These are phyloP conservation scores for Xylaria sp. DNA, from an alignment of 495 filamentous ascomycete species.

Conservation along the genomic window DNA sequence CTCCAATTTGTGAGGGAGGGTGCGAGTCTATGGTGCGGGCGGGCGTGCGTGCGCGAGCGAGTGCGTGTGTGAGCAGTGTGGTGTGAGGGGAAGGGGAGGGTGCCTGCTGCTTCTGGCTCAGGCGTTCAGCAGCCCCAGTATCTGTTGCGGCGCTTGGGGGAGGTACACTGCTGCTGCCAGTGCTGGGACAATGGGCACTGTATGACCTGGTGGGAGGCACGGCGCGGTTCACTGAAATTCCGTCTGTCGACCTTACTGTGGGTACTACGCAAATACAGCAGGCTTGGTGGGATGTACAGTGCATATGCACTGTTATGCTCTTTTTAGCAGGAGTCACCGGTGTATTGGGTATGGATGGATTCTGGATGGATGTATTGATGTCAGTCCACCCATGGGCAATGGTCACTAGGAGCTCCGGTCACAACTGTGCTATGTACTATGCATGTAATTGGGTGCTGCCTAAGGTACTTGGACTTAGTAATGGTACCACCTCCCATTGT, in stretches of 20 bases:
- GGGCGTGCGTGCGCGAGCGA: slow-evolving; percentile 18
- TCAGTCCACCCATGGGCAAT: background rate
- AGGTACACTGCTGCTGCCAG: background rate
- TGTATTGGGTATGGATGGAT: no score
- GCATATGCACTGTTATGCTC: background rate
- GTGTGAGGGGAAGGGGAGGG: slow-evolving; percentile 20
- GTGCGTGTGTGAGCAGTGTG: slow-evolving; percentile 14
- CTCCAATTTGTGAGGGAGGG: slow-evolving; percentile 48
- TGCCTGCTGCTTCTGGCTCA: slow-evolving; percentile 16
- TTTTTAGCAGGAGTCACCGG: background rate
- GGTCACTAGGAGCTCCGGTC: background rate
- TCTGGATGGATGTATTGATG: background rate
- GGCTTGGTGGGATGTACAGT: background rate
- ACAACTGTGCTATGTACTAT: background rate
- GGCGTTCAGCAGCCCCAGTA: slow-evolving; percentile 13
- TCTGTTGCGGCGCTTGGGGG: background rate
- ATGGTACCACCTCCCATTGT: slow-evolving; percentile 7
- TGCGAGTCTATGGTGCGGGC: slow-evolving; percentile 28
- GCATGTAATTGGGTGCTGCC: background rate
- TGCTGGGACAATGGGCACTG: slow-evolving; percentile 4
- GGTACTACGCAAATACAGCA: slow-evolving; percentile 9
- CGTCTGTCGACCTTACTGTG: background rate
- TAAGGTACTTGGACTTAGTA: background rate
- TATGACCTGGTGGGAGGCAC: slow-evolving; percentile 1
- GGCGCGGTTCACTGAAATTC: background rate